These are phyloP conservation scores for Aurantiochytrium sp. DNA, from an alignment of 108 stramenopile genomes.

Conservation along the genomic window DNA sequence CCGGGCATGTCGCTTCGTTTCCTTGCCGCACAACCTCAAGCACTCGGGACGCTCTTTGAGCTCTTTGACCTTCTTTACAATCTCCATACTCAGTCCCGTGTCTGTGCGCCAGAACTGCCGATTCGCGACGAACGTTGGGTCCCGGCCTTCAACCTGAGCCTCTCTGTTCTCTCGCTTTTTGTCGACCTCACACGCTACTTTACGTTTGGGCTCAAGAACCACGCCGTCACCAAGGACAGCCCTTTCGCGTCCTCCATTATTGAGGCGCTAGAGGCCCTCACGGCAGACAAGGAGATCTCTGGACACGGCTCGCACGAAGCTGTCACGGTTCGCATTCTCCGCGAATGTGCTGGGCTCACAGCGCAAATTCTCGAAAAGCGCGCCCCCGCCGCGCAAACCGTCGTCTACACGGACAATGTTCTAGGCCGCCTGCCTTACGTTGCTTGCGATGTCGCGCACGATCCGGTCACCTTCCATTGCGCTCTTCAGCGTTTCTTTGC, in stretches of 20 bases:
- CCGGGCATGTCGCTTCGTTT: neutral
- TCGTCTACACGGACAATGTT: neutral
- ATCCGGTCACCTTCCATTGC: constrained; percentile 7
- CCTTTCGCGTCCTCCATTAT: neutral
- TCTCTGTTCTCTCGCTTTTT: neutral
- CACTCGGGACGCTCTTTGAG: neutral
- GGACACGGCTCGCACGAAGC: neutral
- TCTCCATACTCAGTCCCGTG: neutral
- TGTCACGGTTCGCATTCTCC: neutral
- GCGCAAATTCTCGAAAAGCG: neutral
- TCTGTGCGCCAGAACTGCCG: neutral
- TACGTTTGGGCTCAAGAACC: neutral
- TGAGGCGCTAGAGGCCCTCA: neutral
- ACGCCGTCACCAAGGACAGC: neutral
- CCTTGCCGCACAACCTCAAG: neutral
- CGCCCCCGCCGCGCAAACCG: neutral
- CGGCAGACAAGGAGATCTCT: neutral
- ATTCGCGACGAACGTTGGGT: constrained; percentile 7
- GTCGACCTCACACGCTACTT: neutral
- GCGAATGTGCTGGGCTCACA: neutral
- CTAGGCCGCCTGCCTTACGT: neutral
- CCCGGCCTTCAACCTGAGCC: neutral
- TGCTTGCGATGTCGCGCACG: neutral
- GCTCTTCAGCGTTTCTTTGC: neutral
- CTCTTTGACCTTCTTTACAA: neutral